These are phyloP conservation scores for Phellinidium pouzarii DNA, from an alignment of 1,284 basidiomycete genomes.

Conservation along the genomic window DNA sequence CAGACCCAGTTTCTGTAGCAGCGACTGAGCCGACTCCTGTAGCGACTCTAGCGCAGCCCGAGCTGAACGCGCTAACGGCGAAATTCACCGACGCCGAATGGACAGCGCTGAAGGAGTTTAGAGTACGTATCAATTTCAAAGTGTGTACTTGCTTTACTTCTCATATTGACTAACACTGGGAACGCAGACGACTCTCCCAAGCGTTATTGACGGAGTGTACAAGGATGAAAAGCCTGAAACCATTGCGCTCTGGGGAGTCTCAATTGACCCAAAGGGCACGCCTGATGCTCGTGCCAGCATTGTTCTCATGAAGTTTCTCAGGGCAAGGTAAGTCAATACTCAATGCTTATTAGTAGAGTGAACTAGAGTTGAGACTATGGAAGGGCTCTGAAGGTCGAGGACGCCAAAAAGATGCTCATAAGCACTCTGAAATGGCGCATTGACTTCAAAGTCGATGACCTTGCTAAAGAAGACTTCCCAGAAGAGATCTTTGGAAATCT, in stretches of 20 bases:
- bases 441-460: slow-evolving; percentile 57
- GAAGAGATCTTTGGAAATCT: slow-evolving; percentile 57
- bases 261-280: slow-evolving; percentile 48
- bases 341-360: not conserved
- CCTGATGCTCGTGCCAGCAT: slow-evolving; percentile 59
- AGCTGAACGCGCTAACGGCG: slow-evolving; percentile 61
- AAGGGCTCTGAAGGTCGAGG: slow-evolving; percentile 48
- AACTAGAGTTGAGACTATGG: not conserved
- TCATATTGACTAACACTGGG: not conserved
- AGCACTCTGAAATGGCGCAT: slow-evolving; percentile 67
- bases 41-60: no score
- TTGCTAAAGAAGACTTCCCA: slow-evolving; percentile 56
- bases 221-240: slow-evolving; percentile 41
- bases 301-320: slow-evolving; percentile 70
- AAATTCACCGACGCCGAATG: slow-evolving; percentile 65
- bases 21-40: not conserved
- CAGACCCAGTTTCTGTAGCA: no score
- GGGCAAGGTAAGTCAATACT: slow-evolving; percentile 51
- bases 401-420: slow-evolving; percentile 58
- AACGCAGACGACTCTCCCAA: slow-evolving; percentile 9
- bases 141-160: not conserved
- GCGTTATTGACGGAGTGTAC: slow-evolving; percentile 22
- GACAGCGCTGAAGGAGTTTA: slow-evolving; percentile 57
- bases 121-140: slow-evolving; percentile 40
- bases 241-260: slow-evolving; percentile 63